These are phyloP conservation scores for Apophysomyces sp. DNA, from an alignment of 371 early-diverging fungal genomes.

Conservation along the genomic window DNA sequence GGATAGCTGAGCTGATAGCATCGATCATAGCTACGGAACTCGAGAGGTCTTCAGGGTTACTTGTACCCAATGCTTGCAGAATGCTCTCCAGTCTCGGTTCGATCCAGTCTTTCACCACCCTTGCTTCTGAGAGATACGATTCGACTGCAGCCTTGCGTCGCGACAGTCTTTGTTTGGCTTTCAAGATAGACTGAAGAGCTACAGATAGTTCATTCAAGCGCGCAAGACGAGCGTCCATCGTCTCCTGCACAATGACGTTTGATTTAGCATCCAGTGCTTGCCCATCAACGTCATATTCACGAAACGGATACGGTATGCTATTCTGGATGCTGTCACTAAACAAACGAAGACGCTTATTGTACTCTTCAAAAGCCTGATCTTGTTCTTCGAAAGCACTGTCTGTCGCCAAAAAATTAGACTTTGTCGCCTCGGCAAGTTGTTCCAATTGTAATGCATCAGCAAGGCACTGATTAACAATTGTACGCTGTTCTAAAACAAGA, in stretches of 20 bases:
- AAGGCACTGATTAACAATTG: neutral
- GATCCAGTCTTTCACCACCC: slow-evolving; percentile 34
- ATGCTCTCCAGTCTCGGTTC: neutral
- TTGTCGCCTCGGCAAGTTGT: slow-evolving; percentile 12
- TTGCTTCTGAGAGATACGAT: slow-evolving; percentile 32
- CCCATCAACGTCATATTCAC: slow-evolving; percentile 14
- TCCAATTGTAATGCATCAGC: slow-evolving; percentile 5
- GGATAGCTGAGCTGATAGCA: slow-evolving; percentile 10
- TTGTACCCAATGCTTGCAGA: neutral
- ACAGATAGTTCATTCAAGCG: slow-evolving; percentile 25
- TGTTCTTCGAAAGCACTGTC: slow-evolving; percentile 7
- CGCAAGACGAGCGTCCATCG: slow-evolving; percentile 24
- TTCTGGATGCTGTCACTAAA: slow-evolving; percentile 2
- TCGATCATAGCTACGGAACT: slow-evolving; percentile 3
- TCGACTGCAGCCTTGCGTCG: slow-evolving; percentile 34
- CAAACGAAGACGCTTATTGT: slow-evolving; percentile 5
- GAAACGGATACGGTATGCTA: slow-evolving; percentile 19
- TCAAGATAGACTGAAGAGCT: slow-evolving; percentile 23
- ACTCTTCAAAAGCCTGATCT: neutral
- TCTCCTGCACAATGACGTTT: slow-evolving; percentile 25
- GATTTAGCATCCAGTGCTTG: slow-evolving; percentile 18
- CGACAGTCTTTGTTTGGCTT: slow-evolving; percentile 30
- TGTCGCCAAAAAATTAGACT: slow-evolving; percentile 11
- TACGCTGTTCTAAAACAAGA: slow-evolving; percentile 10
- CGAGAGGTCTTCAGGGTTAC: neutral